phyloP scores from a whole-genome alignment of 2,329 filamentous ascomycete species.

The Thielaviopsis musarum region DNA sequence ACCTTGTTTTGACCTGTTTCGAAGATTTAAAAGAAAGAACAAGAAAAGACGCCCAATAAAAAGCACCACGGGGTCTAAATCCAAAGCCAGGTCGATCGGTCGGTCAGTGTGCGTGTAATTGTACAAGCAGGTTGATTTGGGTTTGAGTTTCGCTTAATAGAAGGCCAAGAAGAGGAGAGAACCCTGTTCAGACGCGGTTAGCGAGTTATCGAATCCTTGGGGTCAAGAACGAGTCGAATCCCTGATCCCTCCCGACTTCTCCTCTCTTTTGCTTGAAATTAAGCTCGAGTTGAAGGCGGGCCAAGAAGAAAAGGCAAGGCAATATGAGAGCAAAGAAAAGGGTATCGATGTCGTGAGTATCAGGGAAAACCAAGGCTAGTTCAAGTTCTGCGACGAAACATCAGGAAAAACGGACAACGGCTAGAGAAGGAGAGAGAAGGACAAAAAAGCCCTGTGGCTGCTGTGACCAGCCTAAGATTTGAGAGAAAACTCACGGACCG shows the following conservation, averaged over 20 bases:
- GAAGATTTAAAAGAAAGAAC: neutral
- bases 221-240: no score
- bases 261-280: no score
- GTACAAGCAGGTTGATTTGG: no score
- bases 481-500: neutral
- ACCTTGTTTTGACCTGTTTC: no score
- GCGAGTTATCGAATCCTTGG: neutral
- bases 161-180: neutral
- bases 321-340: no score
- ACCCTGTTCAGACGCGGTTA: conserved; percentile 11
- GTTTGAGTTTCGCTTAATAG: neutral
- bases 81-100: neutral
- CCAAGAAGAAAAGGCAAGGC: no score
- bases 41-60: neutral
- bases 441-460: neutral
- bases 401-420: neutral
- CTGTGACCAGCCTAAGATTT: neutral
- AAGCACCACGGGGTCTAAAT: neutral
- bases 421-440: neutral
- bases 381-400: no score
- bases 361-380: no score
- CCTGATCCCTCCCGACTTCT: no score
- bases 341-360: no score
- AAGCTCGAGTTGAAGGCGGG: no score
- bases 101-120: no score